Base-by-base conservation (phyloP, 2,329 filamentous ascomycete genomes). In the Ophiostoma tasmaniense region DNA sequence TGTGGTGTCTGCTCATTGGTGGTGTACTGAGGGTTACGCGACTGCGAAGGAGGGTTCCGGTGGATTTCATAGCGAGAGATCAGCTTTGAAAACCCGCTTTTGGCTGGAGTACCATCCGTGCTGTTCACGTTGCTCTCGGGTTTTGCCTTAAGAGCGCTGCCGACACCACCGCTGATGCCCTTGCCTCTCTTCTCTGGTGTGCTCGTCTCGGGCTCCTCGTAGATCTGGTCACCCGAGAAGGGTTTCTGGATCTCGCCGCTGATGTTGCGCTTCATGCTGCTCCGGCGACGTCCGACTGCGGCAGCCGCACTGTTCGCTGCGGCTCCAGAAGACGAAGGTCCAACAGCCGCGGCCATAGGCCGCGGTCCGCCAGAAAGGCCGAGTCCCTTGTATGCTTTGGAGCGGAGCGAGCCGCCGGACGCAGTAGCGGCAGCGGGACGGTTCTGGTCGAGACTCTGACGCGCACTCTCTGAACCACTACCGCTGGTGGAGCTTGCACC, bases 11-110 rank as follows among this genome's bases (percentile, higher is more conserved):
- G 61, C 4, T 79, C 75, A 74, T 95, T 97, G 68, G 84, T 87
- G 2, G 86, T 92, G 79, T 97, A 97, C 22, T 83, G 84, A 5
- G 93, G 88, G 75, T 96, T 92, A 70, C 89, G 87, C 64, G 92
- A 93, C 75, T 95, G 93, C 25, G 87, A 88, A 0, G 92, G 92
- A 22, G 92, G 88, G 74, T 97, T 96, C 74, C 86, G 89, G 77
- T 96, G 86, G 70, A 96, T 95, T 77, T 97, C 77, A 69, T 81
- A 78, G 75, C 76, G 74, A 75, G 77, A 75, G 72, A 77, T 75
- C 79, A 80, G 76, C 79, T 85, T 75, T 76, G 73, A 71, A 2
- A 72, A 59, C 13, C 52, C 67, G 8, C n/a, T 37, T 1, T 61
- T 35, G 11, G 65, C 13, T 0, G 81, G 80, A 69, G 80, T 79